Conservation (phyloP, 139 green algal species). For the Pseudopediastrum boryanum region DNA sequence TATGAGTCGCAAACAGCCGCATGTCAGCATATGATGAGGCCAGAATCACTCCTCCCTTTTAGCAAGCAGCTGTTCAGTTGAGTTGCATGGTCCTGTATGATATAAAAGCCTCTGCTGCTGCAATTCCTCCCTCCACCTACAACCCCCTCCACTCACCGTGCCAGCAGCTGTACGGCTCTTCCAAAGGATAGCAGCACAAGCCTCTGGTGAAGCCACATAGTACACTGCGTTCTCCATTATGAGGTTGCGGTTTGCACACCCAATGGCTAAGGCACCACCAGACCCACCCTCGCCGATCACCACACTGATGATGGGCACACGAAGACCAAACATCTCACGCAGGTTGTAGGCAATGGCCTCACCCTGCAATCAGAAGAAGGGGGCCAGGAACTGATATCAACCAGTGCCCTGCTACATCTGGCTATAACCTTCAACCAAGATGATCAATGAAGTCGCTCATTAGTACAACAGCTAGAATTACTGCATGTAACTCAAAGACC, state of each 20-base stretch:
- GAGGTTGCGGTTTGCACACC: constrained; percentile 89
- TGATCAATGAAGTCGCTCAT: too few species aligned
- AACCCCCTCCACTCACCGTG: constrained; percentile 45
- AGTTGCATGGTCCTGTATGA: too few species aligned
- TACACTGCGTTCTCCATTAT: constrained; percentile 97
- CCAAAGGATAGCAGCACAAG: constrained; percentile 96
- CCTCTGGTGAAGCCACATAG: constrained; percentile 95
- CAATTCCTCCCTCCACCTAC: too few species aligned
- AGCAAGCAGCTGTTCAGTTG: too few species aligned
- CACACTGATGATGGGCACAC: constrained; percentile 91
- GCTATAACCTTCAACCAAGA: too few species aligned
- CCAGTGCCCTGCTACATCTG: too few species aligned
- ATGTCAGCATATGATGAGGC: too few species aligned
- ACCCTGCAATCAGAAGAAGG: constrained; percentile 76
- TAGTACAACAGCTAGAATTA: too few species aligned
- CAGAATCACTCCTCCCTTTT: too few species aligned
- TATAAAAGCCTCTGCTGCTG: neutral
- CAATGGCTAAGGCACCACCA: constrained; percentile 94
- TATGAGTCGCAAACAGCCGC: too few species aligned
- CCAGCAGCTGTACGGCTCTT: constrained; percentile 85
- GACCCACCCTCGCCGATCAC: constrained; percentile 96
- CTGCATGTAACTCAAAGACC: too few species aligned
- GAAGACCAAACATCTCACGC: constrained; percentile 96
- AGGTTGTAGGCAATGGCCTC: constrained; percentile 97
- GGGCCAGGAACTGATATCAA: too few species aligned